phyloP scores from a whole-genome alignment of 2,329 filamentous ascomycete genomes.

The Pseudogymnoascus destructans region DNA sequence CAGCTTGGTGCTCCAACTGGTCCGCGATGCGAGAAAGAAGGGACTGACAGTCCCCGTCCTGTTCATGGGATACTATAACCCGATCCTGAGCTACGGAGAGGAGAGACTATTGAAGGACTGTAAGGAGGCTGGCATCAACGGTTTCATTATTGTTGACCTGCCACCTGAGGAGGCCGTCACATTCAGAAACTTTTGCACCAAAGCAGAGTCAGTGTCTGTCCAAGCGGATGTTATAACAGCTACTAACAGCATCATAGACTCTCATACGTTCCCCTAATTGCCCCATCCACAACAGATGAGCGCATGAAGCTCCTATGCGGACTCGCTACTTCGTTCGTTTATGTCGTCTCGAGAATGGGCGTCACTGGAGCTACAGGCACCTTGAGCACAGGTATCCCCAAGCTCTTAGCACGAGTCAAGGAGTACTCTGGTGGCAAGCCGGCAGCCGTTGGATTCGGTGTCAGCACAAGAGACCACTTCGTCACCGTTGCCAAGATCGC shows the following conservation, averaged over 20 bases:
- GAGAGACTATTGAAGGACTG: constrained; percentile 77
- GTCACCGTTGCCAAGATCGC: constrained; percentile 68
- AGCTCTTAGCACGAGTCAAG: constrained; percentile 74
- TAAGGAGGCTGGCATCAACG: constrained; percentile 74
- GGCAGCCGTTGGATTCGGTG: constrained; percentile 86
- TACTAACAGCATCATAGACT: constrained; percentile 37
- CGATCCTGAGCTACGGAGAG: constrained; percentile 85
- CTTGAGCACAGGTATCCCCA: constrained; percentile 68
- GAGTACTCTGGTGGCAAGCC: constrained; percentile 84
- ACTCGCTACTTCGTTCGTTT: constrained; percentile 97
- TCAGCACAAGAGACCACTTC: constrained; percentile 93
- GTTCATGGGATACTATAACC: constrained; percentile 99
- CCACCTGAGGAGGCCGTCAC: constrained; percentile 90
- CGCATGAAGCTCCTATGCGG: constrained; percentile 94
- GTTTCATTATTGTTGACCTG: constrained; percentile 92
- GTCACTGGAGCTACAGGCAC: constrained; percentile 83
- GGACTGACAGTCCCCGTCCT: constrained; percentile 74
- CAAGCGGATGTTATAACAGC: constrained; percentile 3
- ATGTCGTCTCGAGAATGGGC: constrained; percentile 93
- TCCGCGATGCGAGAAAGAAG: constrained; percentile 62
- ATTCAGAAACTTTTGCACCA: constrained; percentile 75
- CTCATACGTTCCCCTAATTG: constrained; percentile 94
- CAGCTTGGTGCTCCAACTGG: constrained; percentile 64
- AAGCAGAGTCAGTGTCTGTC: constrained; percentile 46
- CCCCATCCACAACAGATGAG: constrained; percentile 78